Evolutionary conservation across 2,329 filamentous ascomycete species (phyloP).

Genomic region (Setomelanomma holmii): DNA sequence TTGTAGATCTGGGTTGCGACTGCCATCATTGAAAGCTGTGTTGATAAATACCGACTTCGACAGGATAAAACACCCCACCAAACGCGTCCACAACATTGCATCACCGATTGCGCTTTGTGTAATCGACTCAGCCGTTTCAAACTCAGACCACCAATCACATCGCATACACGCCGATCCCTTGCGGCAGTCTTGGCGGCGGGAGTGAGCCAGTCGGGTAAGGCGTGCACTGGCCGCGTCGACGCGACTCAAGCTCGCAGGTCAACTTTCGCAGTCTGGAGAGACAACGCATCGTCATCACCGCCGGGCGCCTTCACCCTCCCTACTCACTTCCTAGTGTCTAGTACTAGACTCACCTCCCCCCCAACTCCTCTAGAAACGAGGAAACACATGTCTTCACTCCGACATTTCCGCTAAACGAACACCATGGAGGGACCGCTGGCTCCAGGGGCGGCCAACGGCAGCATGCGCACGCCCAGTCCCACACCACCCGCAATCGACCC

Average conservation of each 20-base stretch:
- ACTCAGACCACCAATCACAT: constrained; percentile 25
- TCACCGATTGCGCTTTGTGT: background rate
- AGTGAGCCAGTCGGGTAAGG: constrained; percentile 15
- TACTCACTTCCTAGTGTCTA: constrained; percentile 8
- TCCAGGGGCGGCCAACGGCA: constrained; percentile 50
- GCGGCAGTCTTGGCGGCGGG: constrained; percentile 27
- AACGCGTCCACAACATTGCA: background rate
- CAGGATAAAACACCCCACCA: no score
- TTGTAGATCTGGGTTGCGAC: background rate
- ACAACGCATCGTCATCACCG: constrained; percentile 33
- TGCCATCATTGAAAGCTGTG: background rate
- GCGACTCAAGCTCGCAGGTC: constrained; percentile 14
- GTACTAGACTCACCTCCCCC: constrained; percentile 6
- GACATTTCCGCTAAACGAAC: constrained; percentile 31
- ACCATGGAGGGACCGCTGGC: constrained; percentile 53
- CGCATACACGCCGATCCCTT: constrained; percentile 27
- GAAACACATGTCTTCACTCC: constrained; percentile 43
- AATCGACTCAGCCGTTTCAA: constrained; percentile 4
- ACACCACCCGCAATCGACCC: constrained; percentile 54
- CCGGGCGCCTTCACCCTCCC: constrained; percentile 16
- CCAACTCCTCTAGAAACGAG: constrained; percentile 22
- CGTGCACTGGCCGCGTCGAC: constrained; percentile 21
- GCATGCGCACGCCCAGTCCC: constrained; percentile 44
- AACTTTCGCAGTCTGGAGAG: constrained; percentile 22
- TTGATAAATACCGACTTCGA: background rate